phyloP scores from a whole-genome alignment of 768 basidiomycete species.

The Crepidotus variabilis region DNA sequence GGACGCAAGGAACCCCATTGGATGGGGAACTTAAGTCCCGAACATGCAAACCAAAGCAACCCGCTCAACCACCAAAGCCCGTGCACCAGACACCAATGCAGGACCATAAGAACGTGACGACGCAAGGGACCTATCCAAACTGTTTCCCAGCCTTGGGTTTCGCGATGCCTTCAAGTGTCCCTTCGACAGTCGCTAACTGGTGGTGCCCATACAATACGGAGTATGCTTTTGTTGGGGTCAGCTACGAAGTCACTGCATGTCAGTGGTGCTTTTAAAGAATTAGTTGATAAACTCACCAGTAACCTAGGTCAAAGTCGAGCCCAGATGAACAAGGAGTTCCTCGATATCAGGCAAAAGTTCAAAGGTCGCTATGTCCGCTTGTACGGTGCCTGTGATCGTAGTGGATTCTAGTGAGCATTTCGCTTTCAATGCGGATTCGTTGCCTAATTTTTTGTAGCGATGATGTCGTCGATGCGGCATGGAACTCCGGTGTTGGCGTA shows the following conservation, averaged over 20 bases:
- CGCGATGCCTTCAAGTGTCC: slow-evolving; percentile 45
- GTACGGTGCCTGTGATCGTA: slow-evolving; percentile 43
- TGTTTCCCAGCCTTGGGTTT: slow-evolving; percentile 45
- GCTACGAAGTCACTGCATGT: slow-evolving; percentile 71
- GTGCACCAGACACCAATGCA: background rate
- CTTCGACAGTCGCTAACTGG: slow-evolving; percentile 35
- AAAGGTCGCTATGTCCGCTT: slow-evolving; percentile 64
- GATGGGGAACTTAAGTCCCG: background rate
- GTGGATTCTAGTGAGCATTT: slow-evolving; percentile 41
- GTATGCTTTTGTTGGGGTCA: slow-evolving; percentile 75
- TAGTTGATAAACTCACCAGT: slow-evolving; percentile 2
- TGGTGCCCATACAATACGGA: slow-evolving; percentile 65
- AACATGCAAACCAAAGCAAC: too few relatives aligned
- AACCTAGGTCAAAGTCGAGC: slow-evolving; percentile 51
- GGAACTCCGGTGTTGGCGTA: slow-evolving; percentile 64
- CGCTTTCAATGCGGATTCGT: background rate
- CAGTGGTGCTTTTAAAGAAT: slow-evolving; percentile 14
- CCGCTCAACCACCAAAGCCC: too few relatives aligned
- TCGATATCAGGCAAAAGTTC: slow-evolving; percentile 55
- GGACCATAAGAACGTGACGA: background rate
- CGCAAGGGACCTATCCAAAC: slow-evolving; percentile 9
- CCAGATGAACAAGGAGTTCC: slow-evolving; percentile 52
- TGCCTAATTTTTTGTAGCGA: slow-evolving; percentile 28
- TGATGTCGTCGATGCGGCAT: slow-evolving; percentile 64
- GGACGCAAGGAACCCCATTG: background rate